These are phyloP conservation scores for Blumeriella jaapii DNA, from an alignment of 2,329 filamentous ascomycete species.

Conservation along the genomic window DNA sequence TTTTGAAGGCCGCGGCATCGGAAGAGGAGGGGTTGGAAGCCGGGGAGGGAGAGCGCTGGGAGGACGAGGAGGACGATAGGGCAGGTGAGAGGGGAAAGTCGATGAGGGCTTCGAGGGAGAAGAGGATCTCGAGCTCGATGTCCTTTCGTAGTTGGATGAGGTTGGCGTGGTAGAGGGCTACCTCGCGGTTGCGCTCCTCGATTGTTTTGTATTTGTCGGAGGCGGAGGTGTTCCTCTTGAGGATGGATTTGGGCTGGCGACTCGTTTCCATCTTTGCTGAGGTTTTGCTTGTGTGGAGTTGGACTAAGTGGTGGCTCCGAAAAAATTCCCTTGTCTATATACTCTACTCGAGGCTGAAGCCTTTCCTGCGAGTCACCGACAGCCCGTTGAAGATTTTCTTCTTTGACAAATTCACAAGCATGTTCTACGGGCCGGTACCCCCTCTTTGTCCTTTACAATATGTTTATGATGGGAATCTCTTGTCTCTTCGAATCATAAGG, in stretches of 20 bases:
- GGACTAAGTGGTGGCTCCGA: too few species aligned
- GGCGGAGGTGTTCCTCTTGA: conserved; percentile 44
- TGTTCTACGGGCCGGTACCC: too few species aligned
- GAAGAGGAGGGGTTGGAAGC: conserved; percentile 35
- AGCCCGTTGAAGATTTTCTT: too few species aligned
- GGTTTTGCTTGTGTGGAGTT: not conserved
- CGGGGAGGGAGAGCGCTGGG: conserved; percentile 13
- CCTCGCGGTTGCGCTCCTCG: conserved; percentile 39
- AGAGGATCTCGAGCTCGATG: conserved; percentile 62
- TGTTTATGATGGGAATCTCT: too few species aligned
- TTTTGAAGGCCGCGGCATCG: conserved; percentile 55
- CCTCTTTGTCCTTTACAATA: not conserved
- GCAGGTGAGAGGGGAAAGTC: conserved; percentile 32
- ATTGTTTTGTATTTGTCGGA: conserved; percentile 33
- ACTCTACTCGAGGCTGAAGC: too few species aligned
- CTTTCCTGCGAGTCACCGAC: too few species aligned
- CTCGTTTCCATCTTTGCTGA: conserved; percentile 20
- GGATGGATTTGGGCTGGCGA: conserved; percentile 41
- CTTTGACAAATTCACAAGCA: too few species aligned
- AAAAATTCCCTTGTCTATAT: too few species aligned
- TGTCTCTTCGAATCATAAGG: too few species aligned
- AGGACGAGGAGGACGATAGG: conserved; percentile 36
- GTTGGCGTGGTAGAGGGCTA: conserved; percentile 72
- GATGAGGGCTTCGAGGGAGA: conserved; percentile 51
- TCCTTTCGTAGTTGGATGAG: conserved; percentile 75